A percentile compares a stretch with the other conserved stretches of the same genome.
phyloP scores from a whole-genome alignment of 2,329 filamentous ascomycete genomes.

The Pseudocercospora macadamiae region DNA sequence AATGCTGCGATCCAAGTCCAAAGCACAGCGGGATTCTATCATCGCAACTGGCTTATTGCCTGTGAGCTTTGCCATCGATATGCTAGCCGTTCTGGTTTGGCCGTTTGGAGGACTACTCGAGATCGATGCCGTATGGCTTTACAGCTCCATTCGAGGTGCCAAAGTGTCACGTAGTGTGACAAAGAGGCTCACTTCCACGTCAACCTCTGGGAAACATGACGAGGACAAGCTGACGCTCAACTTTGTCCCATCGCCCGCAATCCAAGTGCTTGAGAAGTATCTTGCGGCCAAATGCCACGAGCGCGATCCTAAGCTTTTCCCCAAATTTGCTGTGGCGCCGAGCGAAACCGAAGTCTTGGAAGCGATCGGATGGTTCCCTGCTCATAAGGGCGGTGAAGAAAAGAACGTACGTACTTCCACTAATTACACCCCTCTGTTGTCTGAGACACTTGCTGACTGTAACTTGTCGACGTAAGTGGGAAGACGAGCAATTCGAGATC shows the following conservation, averaged over 20 bases:
- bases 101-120: constrained; percentile 43
- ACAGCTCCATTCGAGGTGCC: constrained; percentile 50
- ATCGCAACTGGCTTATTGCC: constrained; percentile 49
- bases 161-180: constrained; percentile 20
- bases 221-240: constrained; percentile 39
- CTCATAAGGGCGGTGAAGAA: constrained; percentile 35
- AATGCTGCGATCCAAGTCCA: constrained; percentile 48
- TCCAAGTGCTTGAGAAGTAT: constrained; percentile 44
- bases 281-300: constrained; percentile 46
- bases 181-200: constrained; percentile 20
- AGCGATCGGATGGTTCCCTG: constrained; percentile 48
- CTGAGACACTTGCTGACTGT: too few relatives aligned
- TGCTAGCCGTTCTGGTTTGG: constrained; percentile 39
- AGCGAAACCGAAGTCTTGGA: constrained; percentile 46
- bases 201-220: constrained; percentile 17
- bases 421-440: too few relatives aligned
- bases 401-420: too few relatives aligned
- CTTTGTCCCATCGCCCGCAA: constrained; percentile 42
- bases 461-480: too few relatives aligned
- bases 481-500: constrained; percentile 47
- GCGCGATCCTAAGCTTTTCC: constrained; percentile 42
- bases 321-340: constrained; percentile 33
- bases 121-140: constrained; percentile 31
- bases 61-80: constrained; percentile 32
- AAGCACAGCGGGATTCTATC: constrained; percentile 47